Percentiles rank a stretch among this genome's conserved stretches.
These are phyloP conservation scores for Sphagnurus paluster DNA, from an alignment of 1,284 basidiomycete genomes.

Conservation along the genomic window DNA sequence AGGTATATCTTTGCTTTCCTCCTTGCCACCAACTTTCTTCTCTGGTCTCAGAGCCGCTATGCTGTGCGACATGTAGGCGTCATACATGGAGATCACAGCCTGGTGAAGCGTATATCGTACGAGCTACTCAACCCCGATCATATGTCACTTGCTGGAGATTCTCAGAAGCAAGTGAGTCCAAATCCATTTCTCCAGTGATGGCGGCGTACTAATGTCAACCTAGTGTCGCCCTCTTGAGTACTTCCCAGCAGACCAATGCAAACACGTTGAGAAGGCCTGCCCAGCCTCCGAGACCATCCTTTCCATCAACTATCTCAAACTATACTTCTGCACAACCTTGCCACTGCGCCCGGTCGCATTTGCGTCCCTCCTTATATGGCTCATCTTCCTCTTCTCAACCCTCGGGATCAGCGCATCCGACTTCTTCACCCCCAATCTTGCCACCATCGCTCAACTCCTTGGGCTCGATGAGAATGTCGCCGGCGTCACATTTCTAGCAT, in stretches of 20 bases:
- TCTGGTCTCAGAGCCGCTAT: constrained; percentile 69
- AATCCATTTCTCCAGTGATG: background rate
- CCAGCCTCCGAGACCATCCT: constrained; percentile 61
- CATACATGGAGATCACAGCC: constrained; percentile 28
- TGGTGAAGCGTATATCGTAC: constrained; percentile 40
- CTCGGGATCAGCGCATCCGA: constrained; percentile 92
- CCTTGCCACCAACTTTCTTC: constrained; percentile 53
- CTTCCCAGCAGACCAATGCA: constrained; percentile 59
- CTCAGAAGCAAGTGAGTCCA: constrained; percentile 29
- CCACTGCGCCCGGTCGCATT: constrained; percentile 60
- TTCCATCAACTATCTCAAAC: constrained; percentile 64
- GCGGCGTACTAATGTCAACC: background rate
- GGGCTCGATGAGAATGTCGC: constrained; percentile 89
- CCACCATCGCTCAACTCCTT: constrained; percentile 79
- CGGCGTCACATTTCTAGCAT: constrained; percentile 91
- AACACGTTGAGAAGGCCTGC: constrained; percentile 57
- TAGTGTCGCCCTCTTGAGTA: constrained; percentile 65
- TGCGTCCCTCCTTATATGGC: constrained; percentile 68
- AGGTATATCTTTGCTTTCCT: constrained; percentile 51
- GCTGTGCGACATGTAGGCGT: constrained; percentile 28
- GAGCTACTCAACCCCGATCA: constrained; percentile 34
- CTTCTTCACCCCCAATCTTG: constrained; percentile 94
- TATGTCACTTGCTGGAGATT: constrained; percentile 13
- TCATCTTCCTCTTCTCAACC: constrained; percentile 83
- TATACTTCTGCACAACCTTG: constrained; percentile 66